A percentile compares a stretch with the other conserved stretches of the same genome.
phyloP scores from a whole-genome alignment of 768 basidiomycete species.

The Antrodiella citrinella region DNA sequence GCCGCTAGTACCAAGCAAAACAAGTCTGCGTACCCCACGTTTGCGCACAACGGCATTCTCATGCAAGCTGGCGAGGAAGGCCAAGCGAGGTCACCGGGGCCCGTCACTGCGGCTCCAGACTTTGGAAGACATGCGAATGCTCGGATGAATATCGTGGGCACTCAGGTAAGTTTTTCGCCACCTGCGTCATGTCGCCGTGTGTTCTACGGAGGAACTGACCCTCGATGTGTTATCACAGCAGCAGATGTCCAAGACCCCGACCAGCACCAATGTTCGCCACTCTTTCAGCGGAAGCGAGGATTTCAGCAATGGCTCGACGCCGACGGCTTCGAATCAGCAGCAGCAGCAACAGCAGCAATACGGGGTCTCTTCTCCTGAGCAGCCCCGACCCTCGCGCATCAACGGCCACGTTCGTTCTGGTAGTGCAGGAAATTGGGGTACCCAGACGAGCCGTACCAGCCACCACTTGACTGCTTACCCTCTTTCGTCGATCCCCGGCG shows the following conservation, averaged over 20 bases:
- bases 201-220: constrained; percentile 2
- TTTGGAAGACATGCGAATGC: constrained; percentile 69
- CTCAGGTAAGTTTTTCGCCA: constrained; percentile 44
- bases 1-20: constrained; percentile 57
- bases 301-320: constrained; percentile 44
- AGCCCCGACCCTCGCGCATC: constrained; percentile 33
- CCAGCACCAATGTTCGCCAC: constrained; percentile 51
- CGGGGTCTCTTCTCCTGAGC: constrained; percentile 32
- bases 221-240: constrained; percentile 20
- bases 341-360: constrained; percentile 34
- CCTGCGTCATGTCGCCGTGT: neutral
- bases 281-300: constrained; percentile 73
- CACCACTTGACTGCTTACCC: constrained; percentile 38
- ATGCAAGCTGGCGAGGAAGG: constrained; percentile 51
- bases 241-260: constrained; percentile 37
- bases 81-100: constrained; percentile 63
- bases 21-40: constrained; percentile 76
- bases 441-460: constrained; percentile 41
- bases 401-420: constrained; percentile 71
- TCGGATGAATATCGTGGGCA: constrained; percentile 65
- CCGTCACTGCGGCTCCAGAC: constrained; percentile 80
- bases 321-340: constrained; percentile 38
- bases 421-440: constrained; percentile 76
- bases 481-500: constrained; percentile 48
- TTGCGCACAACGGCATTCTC: constrained; percentile 47